These are phyloP conservation scores for Candida ulmi DNA, from an alignment of 805 yeast species.

Conservation along the genomic window DNA sequence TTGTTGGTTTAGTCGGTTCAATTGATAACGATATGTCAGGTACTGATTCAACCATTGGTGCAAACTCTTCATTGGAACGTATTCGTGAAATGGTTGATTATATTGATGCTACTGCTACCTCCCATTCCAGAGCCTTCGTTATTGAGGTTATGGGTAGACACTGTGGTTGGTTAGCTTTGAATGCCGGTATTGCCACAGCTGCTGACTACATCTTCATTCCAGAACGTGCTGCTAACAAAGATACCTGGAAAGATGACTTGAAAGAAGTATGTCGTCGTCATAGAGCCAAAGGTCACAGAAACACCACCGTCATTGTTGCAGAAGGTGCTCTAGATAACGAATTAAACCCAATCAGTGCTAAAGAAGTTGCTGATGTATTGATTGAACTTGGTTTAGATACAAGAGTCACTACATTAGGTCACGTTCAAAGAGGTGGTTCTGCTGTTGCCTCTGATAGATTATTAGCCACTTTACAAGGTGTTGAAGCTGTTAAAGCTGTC, in stretches of 20 bases:
- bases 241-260: conserved; percentile 65
- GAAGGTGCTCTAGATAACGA: conserved; percentile 78
- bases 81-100: conserved; percentile 73
- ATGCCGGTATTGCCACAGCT: conserved; percentile 76
- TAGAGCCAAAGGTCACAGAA: conserved; percentile 67
- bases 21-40: conserved; percentile 81
- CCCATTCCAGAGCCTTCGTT: conserved; percentile 79
- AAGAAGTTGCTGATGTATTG: conserved; percentile 59
- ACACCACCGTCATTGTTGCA: conserved; percentile 75
- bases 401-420: conserved; percentile 72
- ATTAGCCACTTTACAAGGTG: conserved; percentile 76
- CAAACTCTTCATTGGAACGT: conserved; percentile 70
- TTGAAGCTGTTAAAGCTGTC: conserved; percentile 74
- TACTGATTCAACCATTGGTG: conserved; percentile 82
- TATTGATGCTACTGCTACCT: conserved; percentile 78
- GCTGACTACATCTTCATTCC: conserved; percentile 81
- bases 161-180: conserved; percentile 82
- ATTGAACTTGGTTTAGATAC: conserved; percentile 70
- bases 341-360: conserved; percentile 59
- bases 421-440: conserved; percentile 80
- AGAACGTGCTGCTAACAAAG: conserved; percentile 63
- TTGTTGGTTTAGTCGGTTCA: conserved; percentile 77
- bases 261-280: conserved; percentile 58
- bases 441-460: conserved; percentile 72
- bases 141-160: conserved; percentile 89